These are phyloP conservation scores for Lyophyllum atratum DNA, from an alignment of 768 basidiomycete species.

Conservation along the genomic window DNA sequence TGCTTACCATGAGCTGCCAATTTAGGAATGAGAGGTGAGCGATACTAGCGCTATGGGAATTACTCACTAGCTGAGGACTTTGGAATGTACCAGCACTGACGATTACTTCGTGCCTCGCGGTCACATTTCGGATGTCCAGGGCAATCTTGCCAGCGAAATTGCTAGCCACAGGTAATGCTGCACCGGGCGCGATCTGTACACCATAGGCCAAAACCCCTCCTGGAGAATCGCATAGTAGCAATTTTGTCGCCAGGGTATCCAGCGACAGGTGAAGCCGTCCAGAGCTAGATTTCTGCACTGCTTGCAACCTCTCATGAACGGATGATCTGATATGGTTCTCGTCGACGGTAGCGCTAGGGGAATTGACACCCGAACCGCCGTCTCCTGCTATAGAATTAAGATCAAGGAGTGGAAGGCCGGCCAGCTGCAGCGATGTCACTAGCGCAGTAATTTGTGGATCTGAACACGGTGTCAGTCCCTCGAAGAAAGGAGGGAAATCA, in stretches of 20 bases:
- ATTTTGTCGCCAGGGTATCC: slow-evolving; percentile 28
- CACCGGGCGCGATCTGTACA: slow-evolving; percentile 23
- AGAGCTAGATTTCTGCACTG: slow-evolving; percentile 11
- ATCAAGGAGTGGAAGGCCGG: slow-evolving; percentile 22
- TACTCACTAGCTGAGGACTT: slow-evolving; percentile 28
- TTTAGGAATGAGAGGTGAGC: not conserved
- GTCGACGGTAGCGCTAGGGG: slow-evolving; percentile 23
- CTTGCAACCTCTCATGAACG: slow-evolving; percentile 23
- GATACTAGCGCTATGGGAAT: not conserved
- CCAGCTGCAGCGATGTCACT: slow-evolving; percentile 14
- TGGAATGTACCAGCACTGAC: slow-evolving; percentile 30
- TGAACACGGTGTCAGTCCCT: slow-evolving; percentile 1
- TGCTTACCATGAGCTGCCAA: slow-evolving; percentile 27
- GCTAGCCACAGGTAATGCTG: slow-evolving; percentile 27
- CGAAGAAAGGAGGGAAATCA: not conserved
- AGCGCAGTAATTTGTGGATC: slow-evolving; percentile 26
- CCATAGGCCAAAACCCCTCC: slow-evolving; percentile 23
- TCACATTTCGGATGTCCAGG: slow-evolving; percentile 19
- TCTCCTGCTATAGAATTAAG: slow-evolving; percentile 24
- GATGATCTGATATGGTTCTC: slow-evolving; percentile 27
- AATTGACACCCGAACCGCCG: slow-evolving; percentile 19
- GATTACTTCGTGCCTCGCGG: slow-evolving; percentile 27
- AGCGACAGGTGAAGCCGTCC: slow-evolving; percentile 19
- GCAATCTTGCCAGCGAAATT: slow-evolving; percentile 24
- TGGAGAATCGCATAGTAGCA: slow-evolving; percentile 20